Conservation (phyloP, 495 filamentous ascomycete species). For the Tuber umbilicatum region DNA sequence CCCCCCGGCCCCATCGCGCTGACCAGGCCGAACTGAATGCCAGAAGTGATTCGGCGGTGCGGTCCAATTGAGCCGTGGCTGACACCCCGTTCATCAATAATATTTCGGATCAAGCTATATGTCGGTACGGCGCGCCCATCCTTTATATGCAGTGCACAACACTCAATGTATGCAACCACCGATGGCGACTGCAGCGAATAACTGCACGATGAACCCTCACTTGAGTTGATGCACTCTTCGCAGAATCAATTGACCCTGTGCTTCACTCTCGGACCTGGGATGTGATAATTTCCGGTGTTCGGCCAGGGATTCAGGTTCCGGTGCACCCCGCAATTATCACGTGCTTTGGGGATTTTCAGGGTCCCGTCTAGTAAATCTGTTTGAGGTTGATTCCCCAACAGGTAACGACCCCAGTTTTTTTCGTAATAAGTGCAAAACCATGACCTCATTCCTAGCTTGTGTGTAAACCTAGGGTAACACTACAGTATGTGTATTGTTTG, state of each 20-base stretch:
- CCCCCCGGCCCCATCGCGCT: background rate
- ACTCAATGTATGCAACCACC: background rate
- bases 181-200: background rate
- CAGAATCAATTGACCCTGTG: background rate
- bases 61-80: background rate
- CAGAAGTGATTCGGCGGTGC: background rate
- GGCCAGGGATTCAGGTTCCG: background rate
- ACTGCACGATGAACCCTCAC: background rate
- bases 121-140: background rate
- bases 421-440: background rate
- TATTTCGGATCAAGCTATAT: background rate
- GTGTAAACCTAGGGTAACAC: background rate
- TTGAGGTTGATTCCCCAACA: background rate
- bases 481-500: background rate
- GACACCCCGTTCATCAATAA: background rate
- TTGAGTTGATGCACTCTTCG: background rate
- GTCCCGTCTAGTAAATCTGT: background rate
- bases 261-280: background rate
- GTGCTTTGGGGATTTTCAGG: slow-evolving; percentile 2
- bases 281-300: slow-evolving; percentile 1
- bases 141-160: background rate
- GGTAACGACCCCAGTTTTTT: background rate
- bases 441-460: background rate
- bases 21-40: background rate
- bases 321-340: background rate